Base-by-base conservation (phyloP, 805 yeast species). In the Debaryomyces castellii region DNA sequence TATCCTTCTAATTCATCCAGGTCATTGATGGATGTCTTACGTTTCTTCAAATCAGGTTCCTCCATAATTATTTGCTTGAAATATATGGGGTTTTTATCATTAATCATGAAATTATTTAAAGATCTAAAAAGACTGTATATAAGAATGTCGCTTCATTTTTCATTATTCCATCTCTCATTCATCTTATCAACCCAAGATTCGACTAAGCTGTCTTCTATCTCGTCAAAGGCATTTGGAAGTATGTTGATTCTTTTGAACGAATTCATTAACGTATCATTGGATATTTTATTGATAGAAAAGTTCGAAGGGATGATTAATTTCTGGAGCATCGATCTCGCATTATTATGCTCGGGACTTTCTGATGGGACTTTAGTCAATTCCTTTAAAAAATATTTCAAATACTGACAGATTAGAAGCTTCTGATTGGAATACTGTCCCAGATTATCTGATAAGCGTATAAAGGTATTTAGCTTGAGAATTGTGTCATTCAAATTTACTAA, bases 181-280 rank as follows among this genome's bases (percentile, higher is more conserved):
- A 68, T 67, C 40, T 60, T 60, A 34, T 68, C 71, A n/a, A 71
- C 61, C 77, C 77, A 73, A 6, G 73, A 60, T 23, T 65, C 71
- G 25, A 71, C 53, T 25, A 73, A 59, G 43, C 74, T 70, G 12
- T 56, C 54, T 46, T 72, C 77, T 16, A 73, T 70, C 32, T 72
- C 77, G 47, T 71, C 76, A 51, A 66, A 62, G 20, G 53, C 50
- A 5, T 48, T 43, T 10, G 24, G 42, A n/a, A 37, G 32, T 22
- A 35, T 33, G 23, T 22, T 24, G 49, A 54, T 41, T 7, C 58
- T 22, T 16, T 28, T 40, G 5, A 40, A 40, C n/a, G 46, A 39
- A 16, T 27, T 30, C 16, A 40, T n/a, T 10, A 33, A 41, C 2
- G 51, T 48, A 5, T 39, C 42, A 7, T 50, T 46, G 3, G 23